Base-by-base conservation (phyloP, 257 asterid species). In the Voacanga thouarsii region DNA sequence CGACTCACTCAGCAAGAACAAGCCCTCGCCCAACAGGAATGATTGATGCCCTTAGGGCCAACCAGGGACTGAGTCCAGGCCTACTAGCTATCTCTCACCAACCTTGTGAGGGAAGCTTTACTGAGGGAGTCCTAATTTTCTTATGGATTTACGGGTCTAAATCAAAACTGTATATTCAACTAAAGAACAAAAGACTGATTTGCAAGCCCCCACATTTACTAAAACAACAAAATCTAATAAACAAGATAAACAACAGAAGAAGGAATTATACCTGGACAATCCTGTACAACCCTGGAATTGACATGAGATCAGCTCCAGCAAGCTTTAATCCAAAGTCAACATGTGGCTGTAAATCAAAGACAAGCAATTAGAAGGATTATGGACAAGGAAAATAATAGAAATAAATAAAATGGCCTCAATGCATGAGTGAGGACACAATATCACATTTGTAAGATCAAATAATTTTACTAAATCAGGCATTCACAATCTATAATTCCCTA, bases 281-380 rank as follows among this genome's bases (percentile, higher is more conserved):
- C 79, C 89, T 63, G 89, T 96, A 93, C 53, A 89, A 45, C 69
- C 98, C 98, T 71, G 99, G 99, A 85, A 96, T 87, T 64, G 99
- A 93, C 99, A 93, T 96, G 79, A 96, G 97, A 90, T 96, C 99
- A 79, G 97, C 98, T 76, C 98, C 98, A 66, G 77, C 78, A 69
- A 93, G 89, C 90, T 88, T 96, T 82, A 96, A 85, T 26, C 99
- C 99, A 44, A 96, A 96, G 87, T 96, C 99, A 79, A 93, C 92
- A 81, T 93, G 97, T 76, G 99, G 99, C 99, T 96, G 89, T 61
- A 79, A 83, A 65, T n/a, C 79, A 79, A 77, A 39, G 73, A 66
- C 77, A 81, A 79, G 50, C 45, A 59, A 83, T 60, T 44, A 55
- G 56, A 39, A 74, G 57, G 72, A 75, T 76, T 67, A 41, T 14